Base-by-base conservation (phyloP, 2,329 filamentous ascomycete species). In the Fusarium nodosum region DNA sequence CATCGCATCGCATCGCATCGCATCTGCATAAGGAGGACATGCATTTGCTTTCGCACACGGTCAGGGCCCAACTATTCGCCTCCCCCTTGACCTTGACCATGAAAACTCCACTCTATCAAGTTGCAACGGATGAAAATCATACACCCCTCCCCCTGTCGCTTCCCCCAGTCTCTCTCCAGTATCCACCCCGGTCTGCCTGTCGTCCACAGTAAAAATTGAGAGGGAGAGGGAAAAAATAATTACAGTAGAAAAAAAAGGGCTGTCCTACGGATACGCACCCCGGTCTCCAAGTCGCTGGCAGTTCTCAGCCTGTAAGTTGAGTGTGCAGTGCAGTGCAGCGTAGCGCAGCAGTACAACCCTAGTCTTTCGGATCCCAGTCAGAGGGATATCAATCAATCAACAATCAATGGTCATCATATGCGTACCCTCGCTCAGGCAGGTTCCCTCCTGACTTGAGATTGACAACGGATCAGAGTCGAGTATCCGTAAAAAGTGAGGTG, bases 131-230 rank as follows among this genome's bases (percentile, higher is more conserved):
- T 33, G 53, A 58, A 68, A 61, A 61, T 54, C 64, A 61, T 31
- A 68, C 70, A 69, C 70, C 56, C 69, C 69, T 55, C 67, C 69
- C 70, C 56, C 36, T 34, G 48, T 47, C 56, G n/a, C 67, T 47
- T 68, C 51, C 71, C 69, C 70, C 67, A 69, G 67, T 68, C 63
- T 72, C 63, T 72, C 67, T 67, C 70, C 71, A 73, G 70, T 72
- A 59, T 52, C 56, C 56, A 71, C 70, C 67, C 70, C 68, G 65
- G 70, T 66, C 70, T 64, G 44, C 48, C 59, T 68, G 56, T 56
- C 42, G 52, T 68, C 55, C 66, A 68, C 65, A 65, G 60, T 48
- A 59, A 68, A 52, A 66, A 50, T 41, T 38, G 28, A 33, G 30
- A 34, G 24, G 52, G 39, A 39, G 47, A 39, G 51, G 26, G 26